Conservation (phyloP, 1,284 basidiomycete species). For the Trametes versicolor region DNA sequence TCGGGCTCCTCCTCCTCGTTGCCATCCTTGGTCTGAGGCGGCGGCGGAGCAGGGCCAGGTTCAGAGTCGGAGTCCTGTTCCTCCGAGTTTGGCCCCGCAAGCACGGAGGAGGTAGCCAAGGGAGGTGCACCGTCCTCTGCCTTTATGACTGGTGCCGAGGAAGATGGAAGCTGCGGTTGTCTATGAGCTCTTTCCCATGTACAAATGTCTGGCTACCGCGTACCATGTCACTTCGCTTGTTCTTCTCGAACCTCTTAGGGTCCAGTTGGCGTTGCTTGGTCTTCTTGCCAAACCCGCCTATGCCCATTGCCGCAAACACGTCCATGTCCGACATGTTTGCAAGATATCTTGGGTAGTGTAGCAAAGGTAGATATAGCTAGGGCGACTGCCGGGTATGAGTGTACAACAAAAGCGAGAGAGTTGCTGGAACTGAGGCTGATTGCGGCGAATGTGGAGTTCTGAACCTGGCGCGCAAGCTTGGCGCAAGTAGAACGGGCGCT, state of each 20-base stretch:
- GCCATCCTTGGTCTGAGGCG: neutral
- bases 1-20: conserved; percentile 61
- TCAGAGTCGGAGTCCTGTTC: conserved; percentile 48
- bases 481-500: conserved; percentile 5
- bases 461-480: no score
- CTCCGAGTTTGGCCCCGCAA: conserved; percentile 18
- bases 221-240: conserved; percentile 63
- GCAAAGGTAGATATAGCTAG: neutral
- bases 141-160: conserved; percentile 21
- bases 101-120: conserved; percentile 18
- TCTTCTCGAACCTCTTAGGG: conserved; percentile 78
- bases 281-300: conserved; percentile 81
- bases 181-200: neutral
- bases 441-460: neutral
- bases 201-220: conserved; percentile 1
- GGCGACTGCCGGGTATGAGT: neutral
- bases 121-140: conserved; percentile 18
- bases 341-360: neutral
- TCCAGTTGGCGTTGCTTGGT: conserved; percentile 72
- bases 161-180: conserved; percentile 11
- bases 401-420: neutral
- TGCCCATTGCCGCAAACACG: conserved; percentile 82
- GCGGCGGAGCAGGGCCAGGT: conserved; percentile 44
- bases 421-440: neutral
- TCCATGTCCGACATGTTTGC: conserved; percentile 67